phyloP scores from a whole-genome alignment of 345 rosid species.

The Durio zibethinus region DNA sequence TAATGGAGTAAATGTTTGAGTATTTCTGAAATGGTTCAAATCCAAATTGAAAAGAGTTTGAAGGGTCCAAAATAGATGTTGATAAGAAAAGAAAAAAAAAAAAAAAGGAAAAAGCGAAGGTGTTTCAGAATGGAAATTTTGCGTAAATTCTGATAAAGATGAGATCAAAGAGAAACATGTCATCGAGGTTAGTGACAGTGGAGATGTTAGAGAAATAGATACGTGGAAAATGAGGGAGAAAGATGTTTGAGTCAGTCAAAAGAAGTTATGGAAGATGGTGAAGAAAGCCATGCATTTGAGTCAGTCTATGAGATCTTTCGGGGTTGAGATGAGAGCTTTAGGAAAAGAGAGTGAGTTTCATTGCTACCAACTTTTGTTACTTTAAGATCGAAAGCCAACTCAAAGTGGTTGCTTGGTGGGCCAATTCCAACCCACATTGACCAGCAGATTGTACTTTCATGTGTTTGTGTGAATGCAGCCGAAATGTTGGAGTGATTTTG shows the following conservation, averaged over 20 bases:
- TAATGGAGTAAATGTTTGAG: background rate
- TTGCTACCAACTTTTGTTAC: constrained; percentile 31
- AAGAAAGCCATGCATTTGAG: constrained; percentile 27
- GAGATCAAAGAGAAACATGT: background rate
- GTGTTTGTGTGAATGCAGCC: constrained; percentile 1
- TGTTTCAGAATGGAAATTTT: background rate
- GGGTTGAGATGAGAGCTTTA: constrained; percentile 19
- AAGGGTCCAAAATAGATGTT: background rate
- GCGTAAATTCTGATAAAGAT: background rate
- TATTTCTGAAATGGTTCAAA: background rate
- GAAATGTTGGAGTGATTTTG: constrained; percentile 18
- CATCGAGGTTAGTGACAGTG: constrained; percentile 22
- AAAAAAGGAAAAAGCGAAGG: too few species aligned
- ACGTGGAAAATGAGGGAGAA: constrained; percentile 25
- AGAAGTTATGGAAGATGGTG: constrained; percentile 37
- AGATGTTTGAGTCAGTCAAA: constrained; percentile 43
- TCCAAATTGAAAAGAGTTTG: background rate
- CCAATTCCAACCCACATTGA: constrained; percentile 24
- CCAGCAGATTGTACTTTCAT: constrained; percentile 16
- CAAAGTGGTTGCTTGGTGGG: constrained; percentile 36
- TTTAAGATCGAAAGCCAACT: constrained; percentile 41
- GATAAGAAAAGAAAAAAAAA: background rate
- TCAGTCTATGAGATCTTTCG: constrained; percentile 22
- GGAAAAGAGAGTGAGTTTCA: constrained; percentile 27
- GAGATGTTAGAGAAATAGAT: constrained; percentile 15